These are phyloP conservation scores for Salicornia ramosissima DNA, from an alignment of 148 eudicot genomes.

Conservation along the genomic window DNA sequence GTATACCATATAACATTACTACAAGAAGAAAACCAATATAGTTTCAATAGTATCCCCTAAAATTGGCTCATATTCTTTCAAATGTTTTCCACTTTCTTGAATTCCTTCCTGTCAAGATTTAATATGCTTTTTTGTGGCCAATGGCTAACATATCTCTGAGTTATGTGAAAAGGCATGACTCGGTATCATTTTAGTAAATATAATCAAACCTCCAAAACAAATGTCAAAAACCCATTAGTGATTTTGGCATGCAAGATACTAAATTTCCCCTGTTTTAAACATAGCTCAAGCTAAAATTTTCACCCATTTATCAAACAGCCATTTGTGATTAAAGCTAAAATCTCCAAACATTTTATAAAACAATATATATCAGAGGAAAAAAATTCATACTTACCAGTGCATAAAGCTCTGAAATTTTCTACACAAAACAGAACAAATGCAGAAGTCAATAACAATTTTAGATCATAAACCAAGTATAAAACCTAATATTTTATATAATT, in stretches of 20 bases:
- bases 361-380: background rate
- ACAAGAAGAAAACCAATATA: background rate
- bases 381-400: constrained; percentile 64
- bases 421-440: constrained; percentile 20
- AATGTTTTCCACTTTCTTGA: background rate
- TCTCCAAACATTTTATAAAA: background rate
- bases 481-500: background rate
- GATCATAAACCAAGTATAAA: background rate
- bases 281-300: background rate
- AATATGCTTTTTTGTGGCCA: too few relatives aligned
- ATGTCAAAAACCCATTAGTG: too few relatives aligned
- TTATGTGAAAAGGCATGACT: too few relatives aligned
- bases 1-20: background rate
- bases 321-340: background rate
- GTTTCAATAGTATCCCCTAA: background rate
- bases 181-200: too few relatives aligned
- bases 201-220: too few relatives aligned
- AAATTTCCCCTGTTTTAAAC: too few relatives aligned
- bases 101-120: too few relatives aligned
- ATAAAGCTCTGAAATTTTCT: constrained; percentile 94
- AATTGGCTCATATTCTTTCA: background rate
- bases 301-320: background rate
- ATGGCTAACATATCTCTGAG: too few relatives aligned
- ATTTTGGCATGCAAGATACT: too few relatives aligned
- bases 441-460: constrained; percentile 11